Base-by-base conservation (phyloP, 2,329 filamentous ascomycete species). In the Talaromyces sp. region DNA sequence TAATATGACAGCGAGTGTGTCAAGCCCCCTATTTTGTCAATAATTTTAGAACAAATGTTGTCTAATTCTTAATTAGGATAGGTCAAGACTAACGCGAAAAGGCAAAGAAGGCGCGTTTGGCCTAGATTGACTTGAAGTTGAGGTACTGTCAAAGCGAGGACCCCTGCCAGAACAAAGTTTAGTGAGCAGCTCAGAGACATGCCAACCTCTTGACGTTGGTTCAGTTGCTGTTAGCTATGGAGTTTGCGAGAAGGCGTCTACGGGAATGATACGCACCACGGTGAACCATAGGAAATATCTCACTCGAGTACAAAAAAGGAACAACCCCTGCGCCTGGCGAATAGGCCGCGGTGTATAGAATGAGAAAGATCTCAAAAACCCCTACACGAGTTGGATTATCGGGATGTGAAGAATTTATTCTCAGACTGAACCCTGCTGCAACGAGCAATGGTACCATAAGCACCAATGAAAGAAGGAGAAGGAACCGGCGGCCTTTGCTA, bases 391-490 rank as follows among this genome's bases (percentile, higher is more conserved):
- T 31, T 31, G 65, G 35, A 33, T 60, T 63, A 13, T 49, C 50
- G 1, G 54, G 45, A 9, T 59, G n/a, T 3, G 49, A 33, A 60
- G 49, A 24, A 16, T 62, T 11, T 19, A 66, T 68, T 13, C 50
- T 4, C 43, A 70, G 66, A 39, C 61, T 66, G 47, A 69, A 66
- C 3, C 62, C 69, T 27, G 63, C 61, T 31, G 54, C 68, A 35
- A 70, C 60, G 56, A 70, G 62, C 3, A 69, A 59, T 19, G 67
- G 68, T 14, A 70, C 31, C 68, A 70, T 70, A 3, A 67, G 54
- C 16, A 66, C 37, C 33, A 70, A 58, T 2, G 69, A 69, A 11
- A 66, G 47, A 54, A 69, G 66, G 6, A 69, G 64, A 35, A 69
- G 60, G 41, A 67, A 69, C 14, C 67, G 63, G 11, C 68, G 66